A percentile compares a stretch with the other conserved stretches of the same genome.
Evolutionary conservation across 805 yeast genomes (phyloP).

Genomic region (Wickerhamiella alocasiicola): DNA sequence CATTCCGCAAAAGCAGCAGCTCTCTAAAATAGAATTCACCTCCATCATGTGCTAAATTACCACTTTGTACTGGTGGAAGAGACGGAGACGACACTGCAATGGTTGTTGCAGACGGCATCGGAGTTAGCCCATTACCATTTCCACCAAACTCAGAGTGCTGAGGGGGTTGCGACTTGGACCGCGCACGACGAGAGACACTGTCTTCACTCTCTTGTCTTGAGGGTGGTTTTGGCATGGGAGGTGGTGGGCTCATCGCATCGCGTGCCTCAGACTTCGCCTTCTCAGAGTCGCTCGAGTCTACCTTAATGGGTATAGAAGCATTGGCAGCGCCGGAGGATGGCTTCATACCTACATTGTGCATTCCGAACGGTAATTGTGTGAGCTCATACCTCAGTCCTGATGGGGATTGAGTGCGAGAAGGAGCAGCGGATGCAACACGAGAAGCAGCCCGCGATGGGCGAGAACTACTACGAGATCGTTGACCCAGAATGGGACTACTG

Average conservation of each 20-base stretch:
- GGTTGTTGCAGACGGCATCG: not conserved
- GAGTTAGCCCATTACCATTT: not conserved
- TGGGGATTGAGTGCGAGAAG: slow-evolving; percentile 5
- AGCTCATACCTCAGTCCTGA: not conserved
- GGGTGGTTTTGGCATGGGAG: not conserved
- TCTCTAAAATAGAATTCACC: slow-evolving; percentile 44
- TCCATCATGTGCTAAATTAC: slow-evolving; percentile 18
- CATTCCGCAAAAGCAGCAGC: slow-evolving; percentile 43
- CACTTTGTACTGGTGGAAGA: not conserved
- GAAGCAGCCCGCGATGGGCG: slow-evolving; percentile 4
- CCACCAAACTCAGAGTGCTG: not conserved
- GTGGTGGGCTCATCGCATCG: not conserved
- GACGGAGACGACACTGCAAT: not conserved
- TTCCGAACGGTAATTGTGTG: too few species aligned
- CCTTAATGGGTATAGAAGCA: not conserved
- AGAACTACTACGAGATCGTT: slow-evolving; percentile 5
- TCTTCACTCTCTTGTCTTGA: not conserved
- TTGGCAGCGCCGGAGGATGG: not conserved
- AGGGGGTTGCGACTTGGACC: slow-evolving; percentile 11
- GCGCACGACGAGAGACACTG: not conserved
- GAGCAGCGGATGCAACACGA: not conserved
- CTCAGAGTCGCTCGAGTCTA: too few species aligned
- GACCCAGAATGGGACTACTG: not conserved
- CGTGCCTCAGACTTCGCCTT: not conserved
- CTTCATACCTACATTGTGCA: not conserved